Percentiles rank a stretch among this genome's conserved stretches.
These are phyloP conservation scores for Carex scoparia DNA, from an alignment of 176 grass and related monocot genomes.

Conservation along the genomic window DNA sequence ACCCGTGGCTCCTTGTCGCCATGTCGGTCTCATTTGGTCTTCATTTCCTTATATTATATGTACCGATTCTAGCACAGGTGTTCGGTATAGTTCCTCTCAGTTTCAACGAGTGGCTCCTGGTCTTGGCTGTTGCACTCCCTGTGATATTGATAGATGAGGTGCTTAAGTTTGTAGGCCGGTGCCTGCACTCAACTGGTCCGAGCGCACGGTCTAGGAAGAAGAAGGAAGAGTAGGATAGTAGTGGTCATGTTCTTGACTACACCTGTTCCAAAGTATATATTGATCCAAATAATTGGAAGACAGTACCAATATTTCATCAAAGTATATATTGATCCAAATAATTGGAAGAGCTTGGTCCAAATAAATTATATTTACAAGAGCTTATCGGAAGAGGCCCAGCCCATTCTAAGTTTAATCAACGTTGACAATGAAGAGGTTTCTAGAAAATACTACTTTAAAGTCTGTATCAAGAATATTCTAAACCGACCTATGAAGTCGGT, in stretches of 20 bases:
- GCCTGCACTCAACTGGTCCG: conserved; percentile 30
- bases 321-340: no score
- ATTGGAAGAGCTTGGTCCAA: no score
- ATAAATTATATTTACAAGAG: no score
- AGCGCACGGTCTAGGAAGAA: conserved; percentile 42
- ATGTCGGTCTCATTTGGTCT: conserved; percentile 87
- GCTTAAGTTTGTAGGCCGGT: conserved; percentile 79
- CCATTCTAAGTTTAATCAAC: no score
- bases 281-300: no score
- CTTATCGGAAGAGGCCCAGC: no score
- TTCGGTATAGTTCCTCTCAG: conserved; percentile 89
- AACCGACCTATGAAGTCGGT: no score
- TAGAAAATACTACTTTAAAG: no score
- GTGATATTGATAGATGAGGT: conserved; percentile 83
- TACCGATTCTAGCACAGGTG: conserved; percentile 66
- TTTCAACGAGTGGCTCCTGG: conserved; percentile 86
- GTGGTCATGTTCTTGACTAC: background rate
- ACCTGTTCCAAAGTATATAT: no score
- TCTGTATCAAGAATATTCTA: no score
- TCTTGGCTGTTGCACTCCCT: conserved; percentile 62
- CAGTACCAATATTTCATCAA: no score
- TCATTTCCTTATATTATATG: conserved; percentile 89
- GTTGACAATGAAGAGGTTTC: no score
- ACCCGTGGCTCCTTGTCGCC: conserved; percentile 77
- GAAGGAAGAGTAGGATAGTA: conserved; percentile 51